Base-by-base conservation (phyloP, 31 red algal species). In the Porphyra umbilicalis region DNA sequence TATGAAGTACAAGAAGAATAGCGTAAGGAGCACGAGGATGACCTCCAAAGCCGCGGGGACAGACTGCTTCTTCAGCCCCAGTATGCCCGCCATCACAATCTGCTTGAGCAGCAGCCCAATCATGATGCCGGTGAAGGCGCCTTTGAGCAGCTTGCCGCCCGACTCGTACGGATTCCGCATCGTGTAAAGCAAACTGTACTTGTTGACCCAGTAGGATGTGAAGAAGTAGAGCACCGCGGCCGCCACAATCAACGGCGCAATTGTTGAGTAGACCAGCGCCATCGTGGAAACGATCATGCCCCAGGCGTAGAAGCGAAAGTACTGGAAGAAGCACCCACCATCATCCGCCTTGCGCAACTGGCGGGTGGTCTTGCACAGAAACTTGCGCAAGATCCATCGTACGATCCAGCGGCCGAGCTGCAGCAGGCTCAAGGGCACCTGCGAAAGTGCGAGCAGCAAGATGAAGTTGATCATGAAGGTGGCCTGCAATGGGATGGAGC, bases 381-480 rank as follows among this genome's bases (percentile, higher is more conserved):
- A 96, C 76, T 89, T 89, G 34, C 85, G 77, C 67, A 82, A 79
- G 0, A 89, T 79, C 79, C 80, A 79, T 10, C 94, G 84, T 10
- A 86, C 11, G 30, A 89, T 76, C 15, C 88, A 83, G 32, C 87
- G 85, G 9, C 79, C 86, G 4, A 96, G 67, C 79, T 92, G 90
- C 77, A 91, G 71, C 37, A 96, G 81, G 79, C 84, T 82, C 38
- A 89, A 38, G 2, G 89, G 87, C 32, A 81, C 87, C 57, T 90
- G 88, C 15, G 87, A 82, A 0, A 96, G 44, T 14, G 90, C 94
- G 44, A 88, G 85, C 25, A 96, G 25, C 32, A 96, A 44, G 36
- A 91, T 89, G 75, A 92, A 96, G 79, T 91, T 91, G 88, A 96
- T 96, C 57, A 92, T 82, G 81, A 91, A 96, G n/a, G 87, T 81